Percentiles rank a stretch among this genome's conserved stretches.
Conservation (phyloP, 495 filamentous ascomycete genomes). For the Neurospora pannonica region DNA sequence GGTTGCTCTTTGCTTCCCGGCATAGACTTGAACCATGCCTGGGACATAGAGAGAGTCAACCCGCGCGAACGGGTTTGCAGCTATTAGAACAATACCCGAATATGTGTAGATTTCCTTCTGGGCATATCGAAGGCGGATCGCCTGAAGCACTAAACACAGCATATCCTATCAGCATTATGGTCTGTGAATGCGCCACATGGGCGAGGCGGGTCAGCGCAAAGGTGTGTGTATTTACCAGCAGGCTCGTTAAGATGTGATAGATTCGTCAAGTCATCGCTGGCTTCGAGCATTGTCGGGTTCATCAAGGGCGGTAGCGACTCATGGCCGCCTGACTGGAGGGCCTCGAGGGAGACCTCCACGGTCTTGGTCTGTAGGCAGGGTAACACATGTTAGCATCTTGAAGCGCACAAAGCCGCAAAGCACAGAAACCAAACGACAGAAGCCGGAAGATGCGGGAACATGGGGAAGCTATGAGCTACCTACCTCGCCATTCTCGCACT, state of each 20-base stretch:
- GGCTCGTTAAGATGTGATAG: conserved; percentile 97
- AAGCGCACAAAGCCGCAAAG: neutral
- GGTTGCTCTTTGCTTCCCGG: conserved; percentile 89
- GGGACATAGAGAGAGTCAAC: conserved; percentile 98
- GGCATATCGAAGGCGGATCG: conserved; percentile 92
- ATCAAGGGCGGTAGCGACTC: conserved; percentile 82
- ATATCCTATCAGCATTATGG: conserved; percentile 25
- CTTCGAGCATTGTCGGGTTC: conserved; percentile 98
- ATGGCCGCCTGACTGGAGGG: conserved; percentile 58
- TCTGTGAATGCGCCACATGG: neutral
- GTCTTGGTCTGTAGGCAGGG: conserved; percentile 51
- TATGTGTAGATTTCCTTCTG: conserved; percentile 99
- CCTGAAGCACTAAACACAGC: conserved; percentile 68
- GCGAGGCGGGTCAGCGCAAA: neutral
- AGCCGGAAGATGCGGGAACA: neutral
- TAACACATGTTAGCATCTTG: conserved; percentile 15
- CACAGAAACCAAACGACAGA: neutral
- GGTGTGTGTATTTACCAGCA: conserved; percentile 56
- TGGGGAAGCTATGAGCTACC: conserved; percentile 9
- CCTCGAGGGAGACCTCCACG: conserved; percentile 71
- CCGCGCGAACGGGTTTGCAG: conserved; percentile 94
- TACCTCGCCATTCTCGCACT: conserved; percentile 90
- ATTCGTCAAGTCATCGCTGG: conserved; percentile 96
- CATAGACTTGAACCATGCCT: conserved; percentile 98
- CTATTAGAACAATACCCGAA: conserved; percentile 96